Conservation (phyloP, 345 rosid genomes). For the Alliaria petiolata region DNA sequence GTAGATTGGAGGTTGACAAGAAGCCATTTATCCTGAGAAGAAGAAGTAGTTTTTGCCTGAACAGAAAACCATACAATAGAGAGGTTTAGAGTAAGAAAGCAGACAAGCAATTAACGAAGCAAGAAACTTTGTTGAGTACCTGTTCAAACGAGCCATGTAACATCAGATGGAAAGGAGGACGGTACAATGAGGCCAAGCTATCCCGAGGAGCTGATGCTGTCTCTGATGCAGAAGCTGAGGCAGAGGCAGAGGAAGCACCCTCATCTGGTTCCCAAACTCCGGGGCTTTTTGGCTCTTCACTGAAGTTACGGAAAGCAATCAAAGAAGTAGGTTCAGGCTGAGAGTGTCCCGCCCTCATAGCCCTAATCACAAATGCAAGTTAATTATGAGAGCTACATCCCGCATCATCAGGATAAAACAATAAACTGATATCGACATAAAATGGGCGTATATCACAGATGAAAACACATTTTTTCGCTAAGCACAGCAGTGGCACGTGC, state of each 20-base stretch:
- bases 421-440: background rate
- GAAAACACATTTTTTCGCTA: background rate
- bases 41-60: slow-evolving; percentile 79
- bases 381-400: slow-evolving; percentile 10
- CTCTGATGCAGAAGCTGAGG: slow-evolving; percentile 24
- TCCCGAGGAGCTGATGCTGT: slow-evolving; percentile 49
- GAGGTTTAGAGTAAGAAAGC: slow-evolving; percentile 7
- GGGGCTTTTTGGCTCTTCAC: slow-evolving; percentile 81
- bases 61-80: slow-evolving; percentile 10
- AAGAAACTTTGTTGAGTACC: slow-evolving; percentile 35
- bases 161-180: slow-evolving; percentile 92
- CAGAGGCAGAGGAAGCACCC: slow-evolving; percentile 40
- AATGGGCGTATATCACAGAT: background rate
- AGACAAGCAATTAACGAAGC: background rate
- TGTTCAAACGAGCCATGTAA: slow-evolving; percentile 87
- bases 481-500: background rate
- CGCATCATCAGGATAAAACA: background rate
- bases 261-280: slow-evolving; percentile 59
- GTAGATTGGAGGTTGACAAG: slow-evolving; percentile 89
- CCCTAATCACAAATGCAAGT: slow-evolving; percentile 37
- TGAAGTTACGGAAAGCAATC: slow-evolving; percentile 86
- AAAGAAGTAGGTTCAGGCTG: slow-evolving; percentile 53
- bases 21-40: slow-evolving; percentile 90
- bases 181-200: slow-evolving; percentile 88
- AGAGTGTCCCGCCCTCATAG: slow-evolving; percentile 45